Evolutionary conservation across 2,329 filamentous ascomycete species (phyloP).

Genomic region (Chrysoporthe puriensis): DNA sequence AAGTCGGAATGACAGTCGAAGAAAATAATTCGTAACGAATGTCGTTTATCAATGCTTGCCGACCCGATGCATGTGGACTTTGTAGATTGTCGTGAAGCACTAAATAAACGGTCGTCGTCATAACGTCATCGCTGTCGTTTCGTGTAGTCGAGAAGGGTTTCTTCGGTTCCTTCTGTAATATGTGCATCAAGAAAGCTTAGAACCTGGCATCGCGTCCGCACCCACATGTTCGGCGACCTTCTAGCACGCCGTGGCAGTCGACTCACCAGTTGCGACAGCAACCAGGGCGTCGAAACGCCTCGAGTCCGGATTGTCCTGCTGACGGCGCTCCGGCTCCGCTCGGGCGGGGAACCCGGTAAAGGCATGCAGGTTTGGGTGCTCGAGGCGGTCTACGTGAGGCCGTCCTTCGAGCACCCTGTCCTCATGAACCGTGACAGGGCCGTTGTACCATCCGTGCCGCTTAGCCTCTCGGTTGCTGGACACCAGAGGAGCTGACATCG

Average conservation of each 20-base stretch:
- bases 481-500: slow-evolving; percentile 61
- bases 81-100: background rate
- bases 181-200: slow-evolving; percentile 3
- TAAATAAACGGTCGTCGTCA: slow-evolving; percentile 14
- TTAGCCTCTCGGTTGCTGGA: slow-evolving; percentile 63
- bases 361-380: slow-evolving; percentile 59
- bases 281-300: slow-evolving; percentile 64
- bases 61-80: slow-evolving; percentile 13
- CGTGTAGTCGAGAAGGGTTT: background rate
- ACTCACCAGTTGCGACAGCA: slow-evolving; percentile 65
- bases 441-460: slow-evolving; percentile 74
- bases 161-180: background rate
- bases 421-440: slow-evolving; percentile 45
- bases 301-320: slow-evolving; percentile 46
- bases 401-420: slow-evolving; percentile 44
- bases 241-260: slow-evolving; percentile 34
- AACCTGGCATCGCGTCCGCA: background rate
- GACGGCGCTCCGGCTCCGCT: slow-evolving; percentile 32
- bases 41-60: slow-evolving; percentile 16
- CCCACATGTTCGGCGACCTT: background rate
- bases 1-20: background rate
- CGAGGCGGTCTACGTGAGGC: slow-evolving; percentile 57
- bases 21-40: background rate
- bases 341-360: slow-evolving; percentile 56
- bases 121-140: slow-evolving; percentile 23